Conservation (phyloP, 345 rosid species). For the Citrus unshiu region DNA sequence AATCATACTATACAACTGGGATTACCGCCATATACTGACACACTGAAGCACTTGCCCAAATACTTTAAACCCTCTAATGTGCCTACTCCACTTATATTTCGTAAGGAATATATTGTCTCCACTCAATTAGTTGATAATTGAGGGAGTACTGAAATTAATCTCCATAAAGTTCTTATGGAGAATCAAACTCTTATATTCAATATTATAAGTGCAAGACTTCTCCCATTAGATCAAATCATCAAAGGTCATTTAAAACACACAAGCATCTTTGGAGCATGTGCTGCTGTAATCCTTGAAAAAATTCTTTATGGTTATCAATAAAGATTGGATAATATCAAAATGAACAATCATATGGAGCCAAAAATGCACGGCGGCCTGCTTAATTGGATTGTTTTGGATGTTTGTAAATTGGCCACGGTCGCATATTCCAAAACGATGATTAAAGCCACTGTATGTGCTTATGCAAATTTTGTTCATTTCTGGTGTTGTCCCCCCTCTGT, state of each 20-base stretch:
- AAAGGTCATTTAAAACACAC: too few relatives aligned
- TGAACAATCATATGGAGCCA: not conserved
- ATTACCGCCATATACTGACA: too few relatives aligned
- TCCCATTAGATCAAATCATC: fast-evolving
- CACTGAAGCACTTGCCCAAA: fast-evolving
- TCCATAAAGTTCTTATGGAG: fast-evolving
- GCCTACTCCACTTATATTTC: too few relatives aligned
- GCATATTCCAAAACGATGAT: conserved; percentile 3
- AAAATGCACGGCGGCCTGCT: not conserved
- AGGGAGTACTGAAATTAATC: too few relatives aligned
- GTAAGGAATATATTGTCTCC: fast-evolving
- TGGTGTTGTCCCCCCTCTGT: not conserved
- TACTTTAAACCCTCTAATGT: too few relatives aligned
- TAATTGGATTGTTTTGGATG: conserved; percentile 9
- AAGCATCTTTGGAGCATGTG: not conserved
- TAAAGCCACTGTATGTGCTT: not conserved
- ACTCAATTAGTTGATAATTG: too few relatives aligned
- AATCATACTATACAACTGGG: too few relatives aligned
- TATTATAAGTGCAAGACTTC: fast-evolving
- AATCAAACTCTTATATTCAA: too few relatives aligned
- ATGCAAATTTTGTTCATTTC: not conserved
- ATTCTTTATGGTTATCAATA: not conserved
- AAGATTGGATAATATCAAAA: not conserved
- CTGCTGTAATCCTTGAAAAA: not conserved
- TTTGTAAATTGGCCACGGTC: not conserved